These are phyloP conservation scores for Serendipita sp. DNA, from an alignment of 768 basidiomycete species.

Conservation along the genomic window DNA sequence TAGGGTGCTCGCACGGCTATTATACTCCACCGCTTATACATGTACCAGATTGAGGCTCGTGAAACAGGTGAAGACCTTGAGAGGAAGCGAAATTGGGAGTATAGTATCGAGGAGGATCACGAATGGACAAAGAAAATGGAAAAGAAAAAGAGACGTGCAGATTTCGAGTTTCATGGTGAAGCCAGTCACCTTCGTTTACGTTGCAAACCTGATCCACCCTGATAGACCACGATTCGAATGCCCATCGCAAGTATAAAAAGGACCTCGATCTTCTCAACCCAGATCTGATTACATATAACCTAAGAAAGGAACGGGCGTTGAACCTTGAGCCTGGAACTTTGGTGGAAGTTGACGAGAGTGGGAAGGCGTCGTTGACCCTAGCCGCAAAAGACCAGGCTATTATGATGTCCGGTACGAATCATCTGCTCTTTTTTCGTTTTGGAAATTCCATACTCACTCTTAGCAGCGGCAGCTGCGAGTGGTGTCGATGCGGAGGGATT, in stretches of 20 bases:
- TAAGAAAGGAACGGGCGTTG: conserved; percentile 73
- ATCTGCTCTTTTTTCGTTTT: background rate
- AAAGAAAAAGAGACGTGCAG: conserved; percentile 66
- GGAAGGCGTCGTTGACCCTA: conserved; percentile 27
- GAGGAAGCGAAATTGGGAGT: conserved; percentile 85
- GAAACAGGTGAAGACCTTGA: conserved; percentile 79
- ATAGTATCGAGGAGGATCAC: conserved; percentile 90
- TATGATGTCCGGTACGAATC: conserved; percentile 17
- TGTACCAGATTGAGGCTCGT: conserved; percentile 60
- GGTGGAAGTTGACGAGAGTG: conserved; percentile 23
- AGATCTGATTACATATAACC: conserved; percentile 72
- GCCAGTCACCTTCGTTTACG: conserved; percentile 10
- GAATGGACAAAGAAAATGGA: conserved; percentile 86
- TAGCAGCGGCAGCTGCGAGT: conserved; percentile 8
- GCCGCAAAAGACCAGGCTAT: conserved; percentile 38
- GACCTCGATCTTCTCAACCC: conserved; percentile 80
- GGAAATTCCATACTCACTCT: background rate
- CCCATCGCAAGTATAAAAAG: conserved; percentile 81
- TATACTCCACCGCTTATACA: conserved; percentile 13
- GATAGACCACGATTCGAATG: conserved; percentile 78
- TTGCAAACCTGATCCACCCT: background rate
- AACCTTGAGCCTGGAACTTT: conserved; percentile 60
- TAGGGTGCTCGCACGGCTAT: background rate
- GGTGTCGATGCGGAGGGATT: conserved; percentile 57
- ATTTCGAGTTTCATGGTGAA: conserved; percentile 85